Percentiles rank a stretch among this genome's conserved stretches.
These are phyloP conservation scores for Diaporthe citrichinensis DNA, from an alignment of 2,329 filamentous ascomycete genomes.

Conservation along the genomic window DNA sequence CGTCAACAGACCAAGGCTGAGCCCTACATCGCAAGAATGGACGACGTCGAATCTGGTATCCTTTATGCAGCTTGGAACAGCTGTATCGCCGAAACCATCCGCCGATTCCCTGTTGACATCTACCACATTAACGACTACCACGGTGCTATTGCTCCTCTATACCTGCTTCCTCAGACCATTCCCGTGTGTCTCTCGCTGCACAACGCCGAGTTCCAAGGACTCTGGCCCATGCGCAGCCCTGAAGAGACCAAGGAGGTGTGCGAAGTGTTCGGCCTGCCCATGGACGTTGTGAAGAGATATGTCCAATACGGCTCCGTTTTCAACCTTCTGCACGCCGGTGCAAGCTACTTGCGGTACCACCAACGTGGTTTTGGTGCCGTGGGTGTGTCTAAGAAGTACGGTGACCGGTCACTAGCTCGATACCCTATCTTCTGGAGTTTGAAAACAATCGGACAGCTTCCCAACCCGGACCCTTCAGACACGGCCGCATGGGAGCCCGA, in stretches of 20 bases:
- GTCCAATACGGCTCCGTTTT: conserved; percentile 77
- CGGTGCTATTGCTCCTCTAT: conserved; percentile 67
- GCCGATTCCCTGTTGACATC: conserved; percentile 65
- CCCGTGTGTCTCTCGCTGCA: conserved; percentile 75
- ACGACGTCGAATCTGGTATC: conserved; percentile 75
- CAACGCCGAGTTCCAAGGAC: conserved; percentile 77
- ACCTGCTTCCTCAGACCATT: conserved; percentile 73
- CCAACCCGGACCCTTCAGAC: conserved; percentile 76
- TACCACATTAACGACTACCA: conserved; percentile 58
- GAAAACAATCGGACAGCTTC: conserved; percentile 72
- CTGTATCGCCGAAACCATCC: conserved; percentile 75
- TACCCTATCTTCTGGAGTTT: conserved; percentile 80
- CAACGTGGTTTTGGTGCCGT: conserved; percentile 76
- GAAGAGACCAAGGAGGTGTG: conserved; percentile 74
- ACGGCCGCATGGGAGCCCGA: conserved; percentile 70
- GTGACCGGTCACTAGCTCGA: conserved; percentile 74
- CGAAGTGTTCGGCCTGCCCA: conserved; percentile 71
- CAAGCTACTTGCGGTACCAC: conserved; percentile 73
- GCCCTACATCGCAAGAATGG: conserved; percentile 77
- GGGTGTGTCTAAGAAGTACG: conserved; percentile 77
- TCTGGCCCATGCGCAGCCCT: conserved; percentile 76
- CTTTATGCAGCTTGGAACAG: conserved; percentile 80
- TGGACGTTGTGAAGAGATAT: conserved; percentile 69
- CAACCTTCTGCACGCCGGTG: conserved; percentile 74
- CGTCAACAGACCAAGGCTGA: conserved; percentile 72